Conservation (phyloP, 306 rosid genomes). For the Quercus engelmannii region DNA sequence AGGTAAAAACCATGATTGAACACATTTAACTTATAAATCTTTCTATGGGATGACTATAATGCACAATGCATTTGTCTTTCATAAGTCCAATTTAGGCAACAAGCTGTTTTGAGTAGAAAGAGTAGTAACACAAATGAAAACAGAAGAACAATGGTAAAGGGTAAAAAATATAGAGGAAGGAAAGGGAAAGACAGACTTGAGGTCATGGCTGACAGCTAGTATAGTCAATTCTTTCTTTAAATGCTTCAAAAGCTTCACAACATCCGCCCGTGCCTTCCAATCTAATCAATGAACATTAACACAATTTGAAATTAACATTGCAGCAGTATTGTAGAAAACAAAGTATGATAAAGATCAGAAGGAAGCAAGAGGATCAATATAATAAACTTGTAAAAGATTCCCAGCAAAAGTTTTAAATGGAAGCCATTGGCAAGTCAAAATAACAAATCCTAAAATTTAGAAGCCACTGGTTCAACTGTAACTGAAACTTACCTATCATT, state of each 20-base stretch:
- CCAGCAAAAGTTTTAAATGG: background rate
- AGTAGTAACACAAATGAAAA: background rate
- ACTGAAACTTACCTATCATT: slow-evolving; percentile 3
- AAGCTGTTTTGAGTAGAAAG: background rate
- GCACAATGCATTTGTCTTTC: background rate
- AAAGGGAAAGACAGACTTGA: slow-evolving; percentile 47
- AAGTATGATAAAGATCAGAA: background rate
- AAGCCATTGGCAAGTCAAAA: background rate
- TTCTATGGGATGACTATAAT: background rate
- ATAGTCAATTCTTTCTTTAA: slow-evolving; percentile 76
- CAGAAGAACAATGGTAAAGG: slow-evolving; percentile 14
- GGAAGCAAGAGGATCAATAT: slow-evolving; percentile 1
- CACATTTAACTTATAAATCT: background rate
- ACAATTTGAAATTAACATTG: slow-evolving; percentile 14
- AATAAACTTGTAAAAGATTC: background rate
- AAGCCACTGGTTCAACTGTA: background rate
- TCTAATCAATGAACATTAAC: slow-evolving; percentile 41
- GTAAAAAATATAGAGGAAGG: slow-evolving; percentile 4
- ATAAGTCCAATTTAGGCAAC: background rate
- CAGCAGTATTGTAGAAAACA: background rate
- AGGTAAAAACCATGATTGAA: background rate
- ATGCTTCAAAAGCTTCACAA: slow-evolving; percentile 82
- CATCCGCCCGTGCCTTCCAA: slow-evolving; percentile 93
- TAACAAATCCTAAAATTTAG: background rate
- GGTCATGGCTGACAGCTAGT: slow-evolving; percentile 88